These are phyloP conservation scores for Nitzschia palea DNA, from an alignment of 108 stramenopile genomes.

Conservation along the genomic window DNA sequence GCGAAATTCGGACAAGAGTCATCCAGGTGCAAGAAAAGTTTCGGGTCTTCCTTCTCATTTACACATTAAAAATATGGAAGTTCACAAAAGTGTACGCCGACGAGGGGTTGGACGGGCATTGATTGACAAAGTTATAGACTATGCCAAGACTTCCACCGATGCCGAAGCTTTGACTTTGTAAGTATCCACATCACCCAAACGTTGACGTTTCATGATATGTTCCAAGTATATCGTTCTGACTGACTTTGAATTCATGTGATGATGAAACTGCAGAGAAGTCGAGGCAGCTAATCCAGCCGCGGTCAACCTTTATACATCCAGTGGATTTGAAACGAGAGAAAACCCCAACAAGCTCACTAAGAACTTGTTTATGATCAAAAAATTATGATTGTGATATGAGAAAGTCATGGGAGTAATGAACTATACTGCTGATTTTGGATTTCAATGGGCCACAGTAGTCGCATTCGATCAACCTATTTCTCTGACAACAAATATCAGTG, in stretches of 20 bases:
- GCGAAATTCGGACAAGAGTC: slow-evolving; percentile 24
- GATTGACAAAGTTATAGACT: slow-evolving; percentile 27
- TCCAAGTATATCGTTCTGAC: no score
- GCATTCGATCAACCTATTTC: no score
- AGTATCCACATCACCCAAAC: slow-evolving; percentile 8
- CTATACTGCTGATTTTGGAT: no score
- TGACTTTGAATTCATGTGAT: no score
- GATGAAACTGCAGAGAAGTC: slow-evolving; percentile 18
- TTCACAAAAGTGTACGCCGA: slow-evolving; percentile 23
- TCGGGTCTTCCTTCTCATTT: slow-evolving; percentile 29
- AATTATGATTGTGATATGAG: slow-evolving; percentile 8
- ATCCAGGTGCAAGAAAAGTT: slow-evolving; percentile 15
- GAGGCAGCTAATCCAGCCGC: slow-evolving; percentile 18
- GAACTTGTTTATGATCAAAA: slow-evolving; percentile 28
- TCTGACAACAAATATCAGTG: no score
- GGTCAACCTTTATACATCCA: slow-evolving; percentile 16
- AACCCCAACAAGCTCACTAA: slow-evolving; percentile 20
- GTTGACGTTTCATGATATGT: no score
- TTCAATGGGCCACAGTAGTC: no score
- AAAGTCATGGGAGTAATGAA: no score
- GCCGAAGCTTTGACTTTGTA: slow-evolving; percentile 39
- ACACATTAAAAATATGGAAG: slow-evolving; percentile 41
- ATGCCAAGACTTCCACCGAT: slow-evolving; percentile 24
- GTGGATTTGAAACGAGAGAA: slow-evolving; percentile 25
- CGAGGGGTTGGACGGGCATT: slow-evolving; percentile 26